Percentiles rank a stretch among this genome's conserved stretches.
phyloP scores from a whole-genome alignment of 1,284 basidiomycete species.

The Leccinum solheimii region DNA sequence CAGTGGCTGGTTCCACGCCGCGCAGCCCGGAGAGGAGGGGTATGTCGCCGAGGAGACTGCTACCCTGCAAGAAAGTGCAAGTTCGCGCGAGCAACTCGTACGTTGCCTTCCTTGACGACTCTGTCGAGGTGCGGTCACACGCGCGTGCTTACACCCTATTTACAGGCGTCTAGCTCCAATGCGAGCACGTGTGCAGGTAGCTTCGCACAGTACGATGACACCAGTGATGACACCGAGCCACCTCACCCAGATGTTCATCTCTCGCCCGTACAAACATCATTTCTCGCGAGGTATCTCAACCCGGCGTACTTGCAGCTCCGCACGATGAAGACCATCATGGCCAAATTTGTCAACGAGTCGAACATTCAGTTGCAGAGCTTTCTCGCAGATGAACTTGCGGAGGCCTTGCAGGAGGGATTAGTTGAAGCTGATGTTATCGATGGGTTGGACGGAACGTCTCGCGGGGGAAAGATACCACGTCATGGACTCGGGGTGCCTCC shows the following conservation, averaged over 20 bases:
- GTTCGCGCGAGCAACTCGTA: conserved; percentile 78
- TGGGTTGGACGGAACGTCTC: conserved; percentile 55
- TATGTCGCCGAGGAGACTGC: conserved; percentile 53
- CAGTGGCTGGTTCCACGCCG: conserved; percentile 96
- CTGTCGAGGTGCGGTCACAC: neutral
- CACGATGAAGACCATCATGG: conserved; percentile 79
- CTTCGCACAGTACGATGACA: conserved; percentile 59
- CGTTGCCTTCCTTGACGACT: conserved; percentile 29
- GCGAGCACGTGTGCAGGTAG: conserved; percentile 26
- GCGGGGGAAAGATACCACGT: conserved; percentile 55
- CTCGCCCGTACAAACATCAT: conserved; percentile 60
- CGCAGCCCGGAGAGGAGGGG: conserved; percentile 89
- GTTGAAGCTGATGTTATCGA: conserved; percentile 68
- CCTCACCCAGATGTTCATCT: conserved; percentile 54
- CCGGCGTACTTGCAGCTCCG: conserved; percentile 86
- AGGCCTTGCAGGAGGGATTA: conserved; percentile 65
- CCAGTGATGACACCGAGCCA: conserved; percentile 37
- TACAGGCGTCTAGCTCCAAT: conserved; percentile 60
- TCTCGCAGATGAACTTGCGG: conserved; percentile 68
- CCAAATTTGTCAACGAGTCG: conserved; percentile 86
- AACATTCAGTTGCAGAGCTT: conserved; percentile 90
- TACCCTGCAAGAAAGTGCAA: conserved; percentile 50
- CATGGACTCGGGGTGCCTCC: conserved; percentile 59
- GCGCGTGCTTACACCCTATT: neutral
- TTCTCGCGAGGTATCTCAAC: conserved; percentile 84